Evolutionary conservation across 257 asterid genomes (phyloP).

Genomic region (Nicotiana paniculata): DNA sequence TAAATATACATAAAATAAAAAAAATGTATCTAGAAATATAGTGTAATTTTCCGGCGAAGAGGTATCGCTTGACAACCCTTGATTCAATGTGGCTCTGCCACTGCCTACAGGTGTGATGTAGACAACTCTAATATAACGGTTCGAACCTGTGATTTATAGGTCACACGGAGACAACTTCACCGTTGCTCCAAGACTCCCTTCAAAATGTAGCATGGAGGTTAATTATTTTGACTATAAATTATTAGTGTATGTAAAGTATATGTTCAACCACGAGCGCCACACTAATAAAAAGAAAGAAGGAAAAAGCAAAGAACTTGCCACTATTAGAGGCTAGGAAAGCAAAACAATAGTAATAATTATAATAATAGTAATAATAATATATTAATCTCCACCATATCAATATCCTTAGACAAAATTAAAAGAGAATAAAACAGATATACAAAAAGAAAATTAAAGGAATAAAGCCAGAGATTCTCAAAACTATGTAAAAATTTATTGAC

Average conservation of each 20-base stretch:
- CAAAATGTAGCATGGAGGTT: neutral
- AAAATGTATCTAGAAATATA: too few relatives aligned
- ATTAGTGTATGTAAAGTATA: neutral
- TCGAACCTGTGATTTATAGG: too few relatives aligned
- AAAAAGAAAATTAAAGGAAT: neutral
- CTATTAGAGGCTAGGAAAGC: neutral
- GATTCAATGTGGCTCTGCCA: too few relatives aligned
- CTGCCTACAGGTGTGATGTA: too few relatives aligned
- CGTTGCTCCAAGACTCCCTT: too few relatives aligned
- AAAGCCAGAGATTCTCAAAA: neutral
- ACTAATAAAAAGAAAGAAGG: neutral
- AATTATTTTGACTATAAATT: neutral
- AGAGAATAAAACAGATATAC: neutral
- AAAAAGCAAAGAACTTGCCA: neutral
- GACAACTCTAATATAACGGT: too few relatives aligned
- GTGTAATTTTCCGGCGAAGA: too few relatives aligned
- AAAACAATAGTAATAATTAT: too few relatives aligned
- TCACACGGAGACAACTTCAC: too few relatives aligned
- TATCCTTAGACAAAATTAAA: neutral
- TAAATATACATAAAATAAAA: too few relatives aligned
- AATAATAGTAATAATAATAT: neutral
- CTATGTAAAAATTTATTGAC: neutral
- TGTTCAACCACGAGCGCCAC: conserved; percentile 3
- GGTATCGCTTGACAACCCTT: too few relatives aligned
- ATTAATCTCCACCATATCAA: neutral